These are phyloP conservation scores for Paracorniculantispora psalliotae DNA, from an alignment of 2,329 filamentous ascomycete species.

Conservation along the genomic window DNA sequence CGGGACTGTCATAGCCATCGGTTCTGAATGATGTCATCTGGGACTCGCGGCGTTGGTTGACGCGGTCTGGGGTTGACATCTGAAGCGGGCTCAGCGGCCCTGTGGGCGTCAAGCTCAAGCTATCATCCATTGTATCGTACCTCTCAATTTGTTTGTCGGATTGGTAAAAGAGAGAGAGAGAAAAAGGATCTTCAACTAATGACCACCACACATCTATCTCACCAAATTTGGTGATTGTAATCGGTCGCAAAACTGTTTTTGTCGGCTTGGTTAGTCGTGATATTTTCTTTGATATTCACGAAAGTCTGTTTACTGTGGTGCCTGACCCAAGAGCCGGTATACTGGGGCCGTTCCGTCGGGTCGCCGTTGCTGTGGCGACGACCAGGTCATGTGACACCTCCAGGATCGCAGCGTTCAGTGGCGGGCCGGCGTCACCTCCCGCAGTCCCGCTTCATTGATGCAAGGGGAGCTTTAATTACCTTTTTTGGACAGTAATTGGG, in stretches of 20 bases:
- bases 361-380: slow-evolving; percentile 15
- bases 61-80: slow-evolving; percentile 58
- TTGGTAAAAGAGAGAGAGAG: no score
- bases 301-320: slow-evolving; percentile 13
- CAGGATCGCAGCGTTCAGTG: neutral
- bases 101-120: slow-evolving; percentile 40
- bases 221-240: neutral
- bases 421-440: slow-evolving; percentile 4
- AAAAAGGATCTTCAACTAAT: neutral
- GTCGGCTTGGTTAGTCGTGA: neutral
- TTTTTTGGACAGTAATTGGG: slow-evolving; percentile 4
- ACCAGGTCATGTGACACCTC: slow-evolving; percentile 2
- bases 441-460: slow-evolving; percentile 1
- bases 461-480: slow-evolving; percentile 1
- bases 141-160: neutral
- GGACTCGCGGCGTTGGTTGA: slow-evolving; percentile 45
- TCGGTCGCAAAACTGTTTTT: neutral
- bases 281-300: slow-evolving; percentile 7
- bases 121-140: neutral
- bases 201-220: slow-evolving; percentile 5
- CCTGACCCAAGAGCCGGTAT: neutral
- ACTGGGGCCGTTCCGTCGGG: slow-evolving; percentile 5
- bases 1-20: slow-evolving; percentile 52
- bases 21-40: slow-evolving; percentile 31
- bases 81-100: slow-evolving; percentile 54